phyloP scores from a whole-genome alignment of 345 rosid species.

The Isatis tinctoria region DNA sequence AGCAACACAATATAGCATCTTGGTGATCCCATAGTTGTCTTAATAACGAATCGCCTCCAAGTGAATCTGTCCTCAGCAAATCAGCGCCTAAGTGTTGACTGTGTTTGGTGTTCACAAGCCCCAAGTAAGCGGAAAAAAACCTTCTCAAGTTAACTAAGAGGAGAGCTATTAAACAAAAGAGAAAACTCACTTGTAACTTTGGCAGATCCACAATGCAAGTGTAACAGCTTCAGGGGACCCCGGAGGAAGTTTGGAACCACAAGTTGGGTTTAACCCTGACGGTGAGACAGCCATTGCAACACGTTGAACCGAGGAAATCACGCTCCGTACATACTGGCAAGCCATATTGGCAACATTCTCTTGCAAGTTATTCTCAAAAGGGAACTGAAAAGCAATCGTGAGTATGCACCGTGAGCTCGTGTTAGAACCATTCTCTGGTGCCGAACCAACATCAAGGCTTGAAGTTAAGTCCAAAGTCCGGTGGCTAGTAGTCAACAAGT shows the following conservation, averaged over 20 bases:
- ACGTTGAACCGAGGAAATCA: slow-evolving; percentile 89
- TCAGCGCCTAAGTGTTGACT: slow-evolving; percentile 74
- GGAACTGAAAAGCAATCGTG: slow-evolving; percentile 97
- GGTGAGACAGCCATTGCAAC: slow-evolving; percentile 96
- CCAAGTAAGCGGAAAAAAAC: slow-evolving; percentile 3
- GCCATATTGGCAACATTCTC: slow-evolving; percentile 97
- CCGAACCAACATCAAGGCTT: slow-evolving; percentile 83
- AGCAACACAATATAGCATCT: slow-evolving; percentile 88
- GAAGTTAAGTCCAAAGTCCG: slow-evolving; percentile 91
- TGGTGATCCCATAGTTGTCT: slow-evolving; percentile 73
- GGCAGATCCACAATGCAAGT: slow-evolving; percentile 83
- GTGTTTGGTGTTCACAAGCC: not conserved
- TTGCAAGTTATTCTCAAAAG: slow-evolving; percentile 77
- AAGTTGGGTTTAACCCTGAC: slow-evolving; percentile 56
- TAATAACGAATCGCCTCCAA: slow-evolving; percentile 48
- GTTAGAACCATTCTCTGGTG: slow-evolving; percentile 40
- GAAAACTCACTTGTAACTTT: slow-evolving; percentile 62
- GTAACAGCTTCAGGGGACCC: slow-evolving; percentile 96
- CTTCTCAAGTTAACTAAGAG: not conserved
- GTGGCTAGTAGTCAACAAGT: slow-evolving; percentile 38
- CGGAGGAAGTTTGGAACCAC: slow-evolving; percentile 65
- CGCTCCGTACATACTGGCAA: slow-evolving; percentile 81
- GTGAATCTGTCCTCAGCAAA: slow-evolving; percentile 57
- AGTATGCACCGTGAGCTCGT: slow-evolving; percentile 65
- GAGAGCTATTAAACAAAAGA: not conserved